phyloP scores from a whole-genome alignment of 192 early-diverging fungal genomes.

The Backusella macrospora region DNA sequence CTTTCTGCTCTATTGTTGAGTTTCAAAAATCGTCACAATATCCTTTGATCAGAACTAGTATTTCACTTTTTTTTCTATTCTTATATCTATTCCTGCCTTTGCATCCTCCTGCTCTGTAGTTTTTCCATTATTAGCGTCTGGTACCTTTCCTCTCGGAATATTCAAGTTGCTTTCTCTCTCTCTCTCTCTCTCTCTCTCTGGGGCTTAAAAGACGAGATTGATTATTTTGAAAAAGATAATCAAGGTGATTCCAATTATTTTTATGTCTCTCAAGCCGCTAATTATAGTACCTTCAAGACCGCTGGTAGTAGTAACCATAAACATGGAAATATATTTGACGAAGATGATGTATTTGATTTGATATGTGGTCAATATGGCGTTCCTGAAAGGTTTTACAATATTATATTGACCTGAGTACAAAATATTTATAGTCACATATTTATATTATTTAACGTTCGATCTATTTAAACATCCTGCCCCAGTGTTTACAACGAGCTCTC shows the following conservation, averaged over 20 bases:
- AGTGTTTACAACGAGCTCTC: too few species aligned
- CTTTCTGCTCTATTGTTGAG: background rate
- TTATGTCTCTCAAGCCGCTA: background rate
- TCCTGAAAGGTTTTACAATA: too few species aligned
- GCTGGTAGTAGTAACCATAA: background rate
- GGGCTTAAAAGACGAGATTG: background rate
- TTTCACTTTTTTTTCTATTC: background rate
- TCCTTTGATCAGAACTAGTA: background rate
- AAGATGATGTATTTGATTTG: background rate
- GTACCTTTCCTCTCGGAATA: background rate
- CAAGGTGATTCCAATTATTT: background rate
- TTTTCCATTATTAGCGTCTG: background rate
- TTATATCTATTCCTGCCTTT: background rate
- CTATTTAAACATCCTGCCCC: too few species aligned
- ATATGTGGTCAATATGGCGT: background rate
- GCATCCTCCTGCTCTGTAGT: background rate
- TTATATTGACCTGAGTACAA: too few species aligned
- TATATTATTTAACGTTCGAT: too few species aligned
- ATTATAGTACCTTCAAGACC: background rate
- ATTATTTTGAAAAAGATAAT: background rate
- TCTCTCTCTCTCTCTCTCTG: background rate
- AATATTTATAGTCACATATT: too few species aligned
- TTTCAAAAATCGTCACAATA: background rate
- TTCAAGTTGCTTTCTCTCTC: background rate
- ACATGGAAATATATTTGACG: background rate